Conservation (phyloP, 2,329 filamentous ascomycete genomes). For the Byssothecium circinans region DNA sequence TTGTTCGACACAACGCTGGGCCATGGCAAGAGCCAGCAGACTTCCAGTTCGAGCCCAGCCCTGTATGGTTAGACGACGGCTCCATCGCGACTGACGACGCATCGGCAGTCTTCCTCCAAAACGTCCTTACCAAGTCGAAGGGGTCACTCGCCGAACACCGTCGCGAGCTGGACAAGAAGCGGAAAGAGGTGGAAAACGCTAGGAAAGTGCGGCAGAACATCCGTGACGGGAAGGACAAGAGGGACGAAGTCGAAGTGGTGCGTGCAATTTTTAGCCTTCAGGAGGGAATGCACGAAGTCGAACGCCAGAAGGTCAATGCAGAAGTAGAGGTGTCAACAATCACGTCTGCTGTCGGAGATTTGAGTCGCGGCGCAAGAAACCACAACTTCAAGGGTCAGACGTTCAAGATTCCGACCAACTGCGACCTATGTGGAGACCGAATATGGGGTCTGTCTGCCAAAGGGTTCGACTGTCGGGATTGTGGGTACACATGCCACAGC, state of each 20-base stretch:
- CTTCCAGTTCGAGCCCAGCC: conserved; percentile 88
- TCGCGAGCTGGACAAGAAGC: conserved; percentile 81
- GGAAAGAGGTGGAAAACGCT: conserved; percentile 77
- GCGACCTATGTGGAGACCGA: conserved; percentile 91
- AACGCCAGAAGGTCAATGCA: conserved; percentile 80
- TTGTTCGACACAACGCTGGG: conserved; percentile 85
- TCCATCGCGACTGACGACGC: conserved; percentile 82
- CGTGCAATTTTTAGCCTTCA: conserved; percentile 80
- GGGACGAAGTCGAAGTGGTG: conserved; percentile 85
- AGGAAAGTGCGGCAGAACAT: conserved; percentile 75
- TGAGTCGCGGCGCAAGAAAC: conserved; percentile 88
- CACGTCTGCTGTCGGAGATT: conserved; percentile 85
- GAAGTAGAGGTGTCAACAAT: conserved; percentile 95
- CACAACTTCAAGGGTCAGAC: conserved; percentile 99
- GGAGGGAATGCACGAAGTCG: conserved; percentile 80
- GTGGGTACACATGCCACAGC: conserved; percentile 96
- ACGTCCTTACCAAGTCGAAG: conserved; percentile 90
- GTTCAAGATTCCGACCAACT: conserved; percentile 98
- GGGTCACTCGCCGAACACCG: conserved; percentile 76
- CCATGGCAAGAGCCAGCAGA: conserved; percentile 82
- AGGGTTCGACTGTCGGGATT: conserved; percentile 93
- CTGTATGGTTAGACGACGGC: conserved; percentile 94
- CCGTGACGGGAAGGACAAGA: conserved; percentile 80
- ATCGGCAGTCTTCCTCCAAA: conserved; percentile 87
- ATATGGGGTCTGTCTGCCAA: conserved; percentile 98